Base-by-base conservation (phyloP, 768 basidiomycete species). In the Gymnopilus dilepis region DNA sequence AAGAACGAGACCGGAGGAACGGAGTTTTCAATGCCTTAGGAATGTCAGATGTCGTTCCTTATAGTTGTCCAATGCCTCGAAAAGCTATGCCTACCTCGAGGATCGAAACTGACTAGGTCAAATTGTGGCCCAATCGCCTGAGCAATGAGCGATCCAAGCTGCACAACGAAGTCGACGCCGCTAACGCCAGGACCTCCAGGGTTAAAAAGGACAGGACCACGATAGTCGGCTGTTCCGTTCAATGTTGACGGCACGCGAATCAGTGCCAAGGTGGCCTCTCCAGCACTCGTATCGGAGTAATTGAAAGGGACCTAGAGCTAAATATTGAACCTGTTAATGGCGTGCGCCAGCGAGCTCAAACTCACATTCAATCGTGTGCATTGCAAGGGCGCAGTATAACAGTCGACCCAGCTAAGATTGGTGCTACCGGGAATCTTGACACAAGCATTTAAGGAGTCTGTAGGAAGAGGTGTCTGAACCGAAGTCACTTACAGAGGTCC, bases 171-270 rank as follows among this genome's bases (percentile, higher is more conserved):
- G 4, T 70, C 67, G 6, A 82, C 75, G 3, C 82, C 81, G 59
- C 79, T 78, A 2, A 76, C 78, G 7, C 82, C 82, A 1, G 82
- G 82, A 0, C 83, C 82, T n/a, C 82, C 80, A 1, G 81, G 82
- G 55, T 82, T 83, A 64, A 80, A 72, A 3, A 83, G 66, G 12
- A 83, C 70, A 0, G 81, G 81, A 0, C 82, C 82, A 24, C 75
- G 76, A 60, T 82, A 83, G 6, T 67, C 60, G 0, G 74, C 73
- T 15, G 45, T 59, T 0, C 54, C 41, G 0, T 71, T 63, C 0
- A 79, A 58, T 1, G 72, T 58, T 9, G 82, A 75, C 2, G 78
- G 78, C 31, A 76, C 71, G n/a, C 80, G 75, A 17, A 77, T 74
- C 8, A 84, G 59, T 0, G 82, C 83, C 26, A 84, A 79, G 22